Evolutionary conservation across 2,329 filamentous ascomycete species (phyloP), one percentile per base, ranked within the genome.

Genomic region (Pseudopyrenochaeta lycopersici): DNA sequence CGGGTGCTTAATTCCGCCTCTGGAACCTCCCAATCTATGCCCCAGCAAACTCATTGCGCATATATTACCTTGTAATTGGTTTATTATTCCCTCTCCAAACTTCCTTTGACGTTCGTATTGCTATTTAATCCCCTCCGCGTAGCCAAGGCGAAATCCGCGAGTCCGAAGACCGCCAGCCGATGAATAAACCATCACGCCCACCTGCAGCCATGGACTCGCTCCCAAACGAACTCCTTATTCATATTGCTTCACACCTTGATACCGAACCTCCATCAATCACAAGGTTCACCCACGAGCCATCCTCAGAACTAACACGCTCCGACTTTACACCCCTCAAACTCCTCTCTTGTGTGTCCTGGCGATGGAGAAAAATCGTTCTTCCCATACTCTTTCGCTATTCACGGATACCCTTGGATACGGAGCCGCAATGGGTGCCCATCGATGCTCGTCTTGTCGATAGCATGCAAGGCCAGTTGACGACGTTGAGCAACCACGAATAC

Each of bases 171-270:
- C 11, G 11, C 21, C 18, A 23, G 14, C 2, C 36, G 21, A 39
- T 11, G 11, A 2, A 10, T 2, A 7, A 23, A 12, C 11, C 18
- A 10, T 39, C 20, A 23, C 18, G 2, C 14, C 10, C 14, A 3
- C 10, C 18, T 14, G 29, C 27, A 17, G 46, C 18, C 31, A 70
- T 75, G 60, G 55, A 71, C 32, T 49, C 57, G 1, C 66, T 77
- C 2, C 73, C 75, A 20, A 72, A 73, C 46, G 75, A 77, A 53
- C 58, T 77, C 2, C 52, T 73, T 1, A 60, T 73, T n/a, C 67
- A 74, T 14, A 72, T 77, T 30, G 63, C 70, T 3, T 60, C 58
- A 1, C 62, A 74, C 21, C 66, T 76, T 11, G 67, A 71, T n/a
- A 30, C 38, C 4, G 50, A 64, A 7, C 59, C 75, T 12, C 73